These are phyloP conservation scores for Hydrangea macrophylla DNA, from an alignment of 148 eudicot species.

Conservation along the genomic window DNA sequence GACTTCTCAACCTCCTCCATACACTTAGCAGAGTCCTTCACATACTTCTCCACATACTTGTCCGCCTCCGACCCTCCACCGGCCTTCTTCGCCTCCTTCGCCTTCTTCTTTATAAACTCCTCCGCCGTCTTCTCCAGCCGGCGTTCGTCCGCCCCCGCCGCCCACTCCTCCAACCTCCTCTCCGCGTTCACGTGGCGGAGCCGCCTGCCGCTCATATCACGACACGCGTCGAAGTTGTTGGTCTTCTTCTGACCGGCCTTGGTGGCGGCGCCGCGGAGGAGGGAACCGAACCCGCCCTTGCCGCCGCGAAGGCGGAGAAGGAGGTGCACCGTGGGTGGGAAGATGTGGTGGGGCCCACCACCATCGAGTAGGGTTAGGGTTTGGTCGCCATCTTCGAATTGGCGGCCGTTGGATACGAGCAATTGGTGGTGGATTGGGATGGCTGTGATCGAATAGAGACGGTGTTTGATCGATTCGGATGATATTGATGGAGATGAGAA, in stretches of 20 bases:
- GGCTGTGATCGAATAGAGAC: slow-evolving; percentile 45
- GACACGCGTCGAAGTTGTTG: slow-evolving; percentile 89
- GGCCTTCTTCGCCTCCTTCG: slow-evolving; percentile 43
- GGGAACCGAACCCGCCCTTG: slow-evolving; percentile 96
- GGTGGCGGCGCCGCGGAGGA: slow-evolving; percentile 85
- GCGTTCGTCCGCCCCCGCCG: slow-evolving; percentile 72
- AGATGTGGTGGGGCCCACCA: not conserved
- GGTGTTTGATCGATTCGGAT: slow-evolving; percentile 36
- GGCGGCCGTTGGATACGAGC: slow-evolving; percentile 47
- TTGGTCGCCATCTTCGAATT: slow-evolving; percentile 33
- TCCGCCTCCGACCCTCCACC: slow-evolving; percentile 51
- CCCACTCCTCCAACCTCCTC: slow-evolving; percentile 97
- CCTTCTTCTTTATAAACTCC: slow-evolving; percentile 72
- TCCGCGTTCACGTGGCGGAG: slow-evolving; percentile 93
- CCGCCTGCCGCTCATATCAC: slow-evolving; percentile 97
- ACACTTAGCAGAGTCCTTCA: slow-evolving; percentile 68
- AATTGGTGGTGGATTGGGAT: slow-evolving; percentile 48
- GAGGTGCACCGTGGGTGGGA: slow-evolving; percentile 44
- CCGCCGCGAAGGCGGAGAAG: slow-evolving; percentile 67
- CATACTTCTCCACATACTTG: slow-evolving; percentile 76
- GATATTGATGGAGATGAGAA: slow-evolving; percentile 35
- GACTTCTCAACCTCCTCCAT: slow-evolving; percentile 77
- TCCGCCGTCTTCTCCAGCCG: slow-evolving; percentile 90
- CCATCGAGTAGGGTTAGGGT: slow-evolving; percentile 19
- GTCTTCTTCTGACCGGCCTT: slow-evolving; percentile 98